Evolutionary conservation across 805 yeast genomes (phyloP), one percentile per base, ranked within the genome.

Genomic region (Candida dajiaensis): DNA sequence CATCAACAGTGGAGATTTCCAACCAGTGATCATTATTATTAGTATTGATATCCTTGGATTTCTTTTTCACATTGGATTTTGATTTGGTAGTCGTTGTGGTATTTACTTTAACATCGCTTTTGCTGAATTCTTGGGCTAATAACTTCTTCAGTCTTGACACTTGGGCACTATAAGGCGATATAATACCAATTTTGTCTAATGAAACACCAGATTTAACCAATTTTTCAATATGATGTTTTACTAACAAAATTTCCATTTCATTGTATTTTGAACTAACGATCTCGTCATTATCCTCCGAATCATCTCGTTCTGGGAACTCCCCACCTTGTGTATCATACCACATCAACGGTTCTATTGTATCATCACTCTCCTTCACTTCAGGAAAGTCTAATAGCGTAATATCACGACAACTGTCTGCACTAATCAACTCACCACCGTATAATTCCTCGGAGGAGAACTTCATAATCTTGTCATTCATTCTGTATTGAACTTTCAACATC

Each of bases 321-420:
- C 89, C 96, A 16, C 96, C 96, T 66, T 89, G 94, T 0, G 98
- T 94, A 57, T 94, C 98, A 53, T 84, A 82, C 96, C 97, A 90
- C 2, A 89, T 68, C 0, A 83, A 60, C 2, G 83, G 78, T 1
- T 70, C 68, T 1, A 61, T 62, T 0, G 92, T 78, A 10, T 77
- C 81, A 22, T 83, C 89, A 40, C 70, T 73, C 3, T 62, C 62
- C 6, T 68, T 68, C 2, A 73, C 76, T 6, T 66, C 65, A 0
- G 76, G 74, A 20, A 90, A 56, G 53, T 88, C 95, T 2, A 61
- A 51, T 8, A 89, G 69, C 1, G 67, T 62, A 25, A 78, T 75
- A 13, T 65, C 57, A 4, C 71, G 71, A 12, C 88, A 94, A 0
- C 79, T 66, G 1, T 66, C 70, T 53, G 71, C 85, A 0, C 97